Conservation (phyloP, 2,329 filamentous ascomycete genomes). For the Cercospora zeina region DNA sequence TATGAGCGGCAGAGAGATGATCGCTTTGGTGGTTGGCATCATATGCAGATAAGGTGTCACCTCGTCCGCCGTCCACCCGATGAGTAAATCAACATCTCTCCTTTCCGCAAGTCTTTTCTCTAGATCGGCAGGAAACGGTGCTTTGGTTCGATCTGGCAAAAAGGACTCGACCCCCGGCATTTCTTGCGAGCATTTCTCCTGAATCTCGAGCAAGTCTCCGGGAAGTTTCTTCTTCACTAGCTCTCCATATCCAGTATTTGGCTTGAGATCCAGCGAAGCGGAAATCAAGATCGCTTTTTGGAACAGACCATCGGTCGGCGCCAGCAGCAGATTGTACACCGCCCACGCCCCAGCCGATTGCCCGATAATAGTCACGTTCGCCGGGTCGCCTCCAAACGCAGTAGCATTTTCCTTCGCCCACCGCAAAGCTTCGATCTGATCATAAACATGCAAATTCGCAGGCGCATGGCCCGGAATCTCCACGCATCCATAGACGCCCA, state of each 20-base stretch:
- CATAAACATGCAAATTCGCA: conserved; percentile 2
- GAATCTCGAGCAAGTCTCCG: background rate
- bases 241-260: conserved; percentile 2
- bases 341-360: conserved; percentile 10
- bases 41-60: conserved; percentile 2
- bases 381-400: conserved; percentile 11
- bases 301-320: conserved; percentile 6
- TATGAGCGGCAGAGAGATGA: conserved; percentile 3
- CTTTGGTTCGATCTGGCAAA: background rate
- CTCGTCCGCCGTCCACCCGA: conserved; percentile 4
- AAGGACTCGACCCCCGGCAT: background rate
- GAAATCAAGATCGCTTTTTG: conserved; percentile 9
- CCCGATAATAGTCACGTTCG: conserved; percentile 4
- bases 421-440: conserved; percentile 9
- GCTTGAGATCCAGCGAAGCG: conserved; percentile 2
- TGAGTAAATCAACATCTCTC: background rate
- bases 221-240: background rate
- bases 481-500: conserved; percentile 3
- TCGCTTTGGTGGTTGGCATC: background rate
- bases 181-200: conserved; percentile 3
- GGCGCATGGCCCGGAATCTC: background rate
- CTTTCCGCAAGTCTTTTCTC: background rate
- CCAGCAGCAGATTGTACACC: conserved; percentile 8
- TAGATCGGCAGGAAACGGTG: background rate
- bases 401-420: conserved; percentile 8